phyloP scores from a whole-genome alignment of 148 eudicot species.

The Silene uniflora region DNA sequence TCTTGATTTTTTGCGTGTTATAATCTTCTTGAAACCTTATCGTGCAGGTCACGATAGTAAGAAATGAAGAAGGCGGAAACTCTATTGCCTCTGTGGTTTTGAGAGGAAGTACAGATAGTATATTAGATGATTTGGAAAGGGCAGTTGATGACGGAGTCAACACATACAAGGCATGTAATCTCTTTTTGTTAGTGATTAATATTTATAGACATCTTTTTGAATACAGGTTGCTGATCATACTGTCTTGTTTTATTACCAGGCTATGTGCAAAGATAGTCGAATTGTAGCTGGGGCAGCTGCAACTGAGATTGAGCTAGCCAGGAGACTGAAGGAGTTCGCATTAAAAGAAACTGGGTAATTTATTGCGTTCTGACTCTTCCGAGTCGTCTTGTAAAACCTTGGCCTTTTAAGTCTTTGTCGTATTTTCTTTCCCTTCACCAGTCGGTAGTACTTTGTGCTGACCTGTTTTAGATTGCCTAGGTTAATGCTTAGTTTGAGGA shows the following conservation, averaged over 20 bases:
- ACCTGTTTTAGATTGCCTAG: background rate
- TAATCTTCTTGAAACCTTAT: background rate
- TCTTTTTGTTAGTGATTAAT: background rate
- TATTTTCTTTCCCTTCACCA: background rate
- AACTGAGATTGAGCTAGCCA: conserved; percentile 89
- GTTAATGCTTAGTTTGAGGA: too few relatives aligned
- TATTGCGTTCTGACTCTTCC: background rate
- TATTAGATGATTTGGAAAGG: conserved; percentile 97
- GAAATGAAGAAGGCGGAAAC: conserved; percentile 93
- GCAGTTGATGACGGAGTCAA: conserved; percentile 98
- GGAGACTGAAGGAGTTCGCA: conserved; percentile 78
- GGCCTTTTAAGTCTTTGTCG: background rate
- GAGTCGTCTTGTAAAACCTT: background rate
- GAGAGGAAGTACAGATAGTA: conserved; percentile 95
- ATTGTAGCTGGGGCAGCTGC: conserved; percentile 96
- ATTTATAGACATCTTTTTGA: background rate
- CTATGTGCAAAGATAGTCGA: conserved; percentile 97
- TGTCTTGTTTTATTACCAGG: conserved; percentile 32
- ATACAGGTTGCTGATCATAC: conserved; percentile 13
- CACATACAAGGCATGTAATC: conserved; percentile 59
- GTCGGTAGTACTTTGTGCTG: background rate
- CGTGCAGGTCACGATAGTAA: conserved; percentile 58
- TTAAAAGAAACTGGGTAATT: conserved; percentile 85
- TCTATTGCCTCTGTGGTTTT: conserved; percentile 77
- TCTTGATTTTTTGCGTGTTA: background rate